Conservation (phyloP, 2,329 filamentous ascomycete species). For the Ascochyta koolunga region DNA sequence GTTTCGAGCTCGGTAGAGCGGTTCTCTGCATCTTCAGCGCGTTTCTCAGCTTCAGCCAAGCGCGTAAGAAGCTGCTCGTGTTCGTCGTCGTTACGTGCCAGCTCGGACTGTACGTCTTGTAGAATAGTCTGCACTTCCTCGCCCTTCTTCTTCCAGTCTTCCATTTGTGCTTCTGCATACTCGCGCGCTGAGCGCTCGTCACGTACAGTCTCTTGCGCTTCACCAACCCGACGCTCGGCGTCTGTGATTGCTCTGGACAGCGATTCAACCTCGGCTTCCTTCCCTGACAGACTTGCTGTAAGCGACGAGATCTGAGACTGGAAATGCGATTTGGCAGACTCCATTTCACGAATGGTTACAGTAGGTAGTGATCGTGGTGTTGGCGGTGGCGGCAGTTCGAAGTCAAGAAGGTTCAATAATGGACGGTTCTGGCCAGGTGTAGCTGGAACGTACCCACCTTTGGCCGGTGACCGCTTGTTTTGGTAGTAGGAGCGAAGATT, state of each 20-base stretch:
- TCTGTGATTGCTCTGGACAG: slow-evolving; percentile 87
- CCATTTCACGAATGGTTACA: slow-evolving; percentile 89
- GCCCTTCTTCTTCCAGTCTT: slow-evolving; percentile 82
- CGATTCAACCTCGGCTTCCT: slow-evolving; percentile 87
- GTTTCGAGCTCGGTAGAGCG: slow-evolving; percentile 73
- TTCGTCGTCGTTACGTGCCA: slow-evolving; percentile 78
- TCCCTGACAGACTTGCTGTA: slow-evolving; percentile 87
- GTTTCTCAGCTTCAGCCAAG: slow-evolving; percentile 75
- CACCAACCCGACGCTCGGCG: slow-evolving; percentile 88
- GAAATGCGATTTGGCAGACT: slow-evolving; percentile 88
- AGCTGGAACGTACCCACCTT: slow-evolving; percentile 35
- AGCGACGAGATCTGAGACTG: slow-evolving; percentile 94
- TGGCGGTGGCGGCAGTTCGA: slow-evolving; percentile 91
- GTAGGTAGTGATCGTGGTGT: slow-evolving; percentile 91
- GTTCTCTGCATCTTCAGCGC: slow-evolving; percentile 75
- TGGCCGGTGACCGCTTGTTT: slow-evolving; percentile 42
- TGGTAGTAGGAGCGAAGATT: slow-evolving; percentile 54
- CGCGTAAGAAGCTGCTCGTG: slow-evolving; percentile 77
- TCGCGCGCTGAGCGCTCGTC: slow-evolving; percentile 76
- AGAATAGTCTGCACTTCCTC: slow-evolving; percentile 85
- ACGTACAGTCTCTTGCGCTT: slow-evolving; percentile 80
- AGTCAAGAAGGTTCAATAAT: slow-evolving; percentile 65
- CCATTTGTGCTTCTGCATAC: slow-evolving; percentile 74
- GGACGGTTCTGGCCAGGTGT: slow-evolving; percentile 42
- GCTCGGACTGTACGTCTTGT: slow-evolving; percentile 79